Base-by-base conservation (phyloP, 2,329 filamentous ascomycete species). In the Alternaria sp. region DNA sequence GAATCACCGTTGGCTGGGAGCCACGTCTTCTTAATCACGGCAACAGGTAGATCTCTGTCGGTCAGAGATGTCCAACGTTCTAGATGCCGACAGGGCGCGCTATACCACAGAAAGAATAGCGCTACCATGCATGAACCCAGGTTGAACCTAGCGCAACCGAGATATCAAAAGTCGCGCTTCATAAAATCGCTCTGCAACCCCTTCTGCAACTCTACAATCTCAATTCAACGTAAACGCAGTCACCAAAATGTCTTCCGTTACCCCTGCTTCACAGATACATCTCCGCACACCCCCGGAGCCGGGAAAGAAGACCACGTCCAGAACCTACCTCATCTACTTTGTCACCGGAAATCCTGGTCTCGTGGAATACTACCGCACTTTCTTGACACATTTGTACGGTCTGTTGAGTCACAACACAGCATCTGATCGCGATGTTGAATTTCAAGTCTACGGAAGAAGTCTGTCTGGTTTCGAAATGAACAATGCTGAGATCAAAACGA, bases 291-390 rank as follows among this genome's bases (percentile, higher is more conserved):
- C 71, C 11, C 61, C 65, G 0, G 65, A 70, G 28, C 60, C 69
- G 0, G 65, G 64, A 4, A 63, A 66, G 30, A 74, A 73, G 57
- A 48, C 61, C 7, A 64, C 71, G 3, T 54, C 63, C 5, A 62
- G 59, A 48, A 73, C 68, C 43, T 79, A 81, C 62, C 85, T 93
- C 51, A 80, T 94, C 67, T 93, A 88, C 80, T 90, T 92, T 77
- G 84, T 94, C 41, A 87, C 90, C 28, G 92, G 92, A 20, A 94
- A 94, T 66, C 92, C 92, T 5, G 92, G 92, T 5, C 82, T 93
- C 18, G 85, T 93, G 52, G 86, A 85, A 57, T 94, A 92, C 83
- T 94, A 94, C 78, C 81, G 80, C 59, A 83, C 86, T 38, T 94
- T 93, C 76, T 82, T 93, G 11, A 81, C 81, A 0, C 81, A 84